These are phyloP conservation scores for Tillandsia leiboldiana DNA, from an alignment of 176 grass and related monocot genomes.

Conservation along the genomic window DNA sequence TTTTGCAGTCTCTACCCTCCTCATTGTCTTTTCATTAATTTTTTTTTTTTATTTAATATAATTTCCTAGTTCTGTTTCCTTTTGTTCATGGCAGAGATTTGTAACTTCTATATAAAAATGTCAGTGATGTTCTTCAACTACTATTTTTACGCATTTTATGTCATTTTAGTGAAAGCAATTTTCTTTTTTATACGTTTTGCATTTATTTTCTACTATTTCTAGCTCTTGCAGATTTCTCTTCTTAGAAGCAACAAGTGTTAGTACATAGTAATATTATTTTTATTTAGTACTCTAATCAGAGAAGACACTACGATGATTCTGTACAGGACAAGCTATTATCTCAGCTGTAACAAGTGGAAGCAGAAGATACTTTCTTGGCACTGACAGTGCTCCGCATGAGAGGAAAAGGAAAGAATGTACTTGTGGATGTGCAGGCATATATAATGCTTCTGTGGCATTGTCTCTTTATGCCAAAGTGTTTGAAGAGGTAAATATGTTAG, in stretches of 20 bases:
- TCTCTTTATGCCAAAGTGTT: slow-evolving; percentile 90
- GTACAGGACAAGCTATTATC: slow-evolving; percentile 68
- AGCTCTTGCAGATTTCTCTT: not conserved
- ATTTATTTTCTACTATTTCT: slow-evolving; percentile 10
- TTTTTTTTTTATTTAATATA: not conserved
- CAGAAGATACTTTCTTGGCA: slow-evolving; percentile 72
- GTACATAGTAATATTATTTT: not conserved
- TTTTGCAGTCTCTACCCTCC: not conserved
- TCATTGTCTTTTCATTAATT: not conserved
- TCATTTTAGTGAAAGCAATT: no score
- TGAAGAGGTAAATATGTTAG: slow-evolving; percentile 56
- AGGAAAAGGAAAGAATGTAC: slow-evolving; percentile 71
- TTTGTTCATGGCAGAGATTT: no score
- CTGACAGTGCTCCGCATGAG: slow-evolving; percentile 86
- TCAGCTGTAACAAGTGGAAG: slow-evolving; percentile 89
- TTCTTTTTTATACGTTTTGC: not conserved
- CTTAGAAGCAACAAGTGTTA: no score
- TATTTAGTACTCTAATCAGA: not conserved
- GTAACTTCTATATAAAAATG: no score
- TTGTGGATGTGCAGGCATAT: slow-evolving; percentile 97
- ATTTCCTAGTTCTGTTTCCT: not conserved
- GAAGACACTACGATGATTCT: not conserved
- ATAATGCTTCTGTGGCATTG: slow-evolving; percentile 66
- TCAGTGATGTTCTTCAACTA: no score
- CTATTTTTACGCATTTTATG: no score